Percentiles rank a stretch among this genome's conserved stretches.
These are phyloP conservation scores for Exidia glandulosa DNA, from an alignment of 768 basidiomycete species.

Conservation along the genomic window DNA sequence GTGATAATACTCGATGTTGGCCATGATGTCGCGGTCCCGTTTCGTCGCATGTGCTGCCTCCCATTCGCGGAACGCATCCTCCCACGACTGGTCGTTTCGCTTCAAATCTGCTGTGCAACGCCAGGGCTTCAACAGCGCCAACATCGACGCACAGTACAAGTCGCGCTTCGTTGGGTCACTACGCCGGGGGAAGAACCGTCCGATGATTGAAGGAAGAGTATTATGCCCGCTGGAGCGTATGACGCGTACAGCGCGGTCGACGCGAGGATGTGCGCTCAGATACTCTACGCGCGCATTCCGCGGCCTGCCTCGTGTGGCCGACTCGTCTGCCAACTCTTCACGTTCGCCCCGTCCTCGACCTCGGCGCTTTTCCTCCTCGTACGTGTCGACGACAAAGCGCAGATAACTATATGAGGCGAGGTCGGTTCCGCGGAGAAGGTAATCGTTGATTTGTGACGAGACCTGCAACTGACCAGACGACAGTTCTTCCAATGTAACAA, in stretches of 20 bases:
- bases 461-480: neutral
- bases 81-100: slow-evolving; percentile 10
- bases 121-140: slow-evolving; percentile 29
- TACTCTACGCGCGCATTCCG: slow-evolving; percentile 13
- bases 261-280: slow-evolving; percentile 5
- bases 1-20: slow-evolving; percentile 25
- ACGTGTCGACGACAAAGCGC: slow-evolving; percentile 22
- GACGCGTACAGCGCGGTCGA: slow-evolving; percentile 8
- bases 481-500: neutral
- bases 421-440: slow-evolving; percentile 13
- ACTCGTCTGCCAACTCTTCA: neutral
- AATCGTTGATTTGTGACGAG: slow-evolving; percentile 17
- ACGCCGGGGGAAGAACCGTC: slow-evolving; percentile 21
- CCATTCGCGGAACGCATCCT: slow-evolving; percentile 13
- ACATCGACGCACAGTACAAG: slow-evolving; percentile 27
- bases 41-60: neutral
- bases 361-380: slow-evolving; percentile 12
- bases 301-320: slow-evolving; percentile 8
- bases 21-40: slow-evolving; percentile 7
- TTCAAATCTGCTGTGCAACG: slow-evolving; percentile 17
- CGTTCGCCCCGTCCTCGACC: neutral
- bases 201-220: slow-evolving; percentile 25
- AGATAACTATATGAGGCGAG: slow-evolving; percentile 12
- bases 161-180: slow-evolving; percentile 13
- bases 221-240: slow-evolving; percentile 18